These are phyloP conservation scores for Patellifolia procumbens DNA, from an alignment of 179 eudicot species.

Conservation along the genomic window DNA sequence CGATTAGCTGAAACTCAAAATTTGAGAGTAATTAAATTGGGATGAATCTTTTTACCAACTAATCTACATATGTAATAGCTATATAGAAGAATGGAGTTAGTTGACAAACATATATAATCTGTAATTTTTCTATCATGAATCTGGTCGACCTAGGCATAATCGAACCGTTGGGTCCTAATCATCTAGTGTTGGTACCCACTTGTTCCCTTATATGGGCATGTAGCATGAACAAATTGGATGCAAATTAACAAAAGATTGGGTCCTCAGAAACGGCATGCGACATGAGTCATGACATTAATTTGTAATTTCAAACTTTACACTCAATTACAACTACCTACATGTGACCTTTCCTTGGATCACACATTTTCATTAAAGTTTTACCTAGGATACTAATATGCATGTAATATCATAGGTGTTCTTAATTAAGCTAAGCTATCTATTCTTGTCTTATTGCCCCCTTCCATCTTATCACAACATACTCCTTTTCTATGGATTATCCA, in stretches of 20 bases:
- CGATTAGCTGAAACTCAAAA: too few species aligned
- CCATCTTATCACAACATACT: too few species aligned
- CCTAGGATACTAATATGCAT: background rate
- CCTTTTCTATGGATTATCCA: too few species aligned
- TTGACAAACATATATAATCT: too few species aligned
- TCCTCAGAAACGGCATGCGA: background rate
- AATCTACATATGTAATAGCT: too few species aligned
- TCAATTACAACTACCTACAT: slow-evolving; percentile 1
- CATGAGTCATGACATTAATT: background rate
- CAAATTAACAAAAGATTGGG: background rate
- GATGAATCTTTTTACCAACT: too few species aligned
- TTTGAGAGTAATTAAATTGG: too few species aligned
- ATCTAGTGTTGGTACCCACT: slow-evolving; percentile 5
- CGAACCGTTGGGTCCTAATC: background rate
- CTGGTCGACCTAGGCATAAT: background rate
- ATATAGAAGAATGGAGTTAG: too few species aligned
- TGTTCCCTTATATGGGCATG: background rate
- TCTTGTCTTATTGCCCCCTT: too few species aligned
- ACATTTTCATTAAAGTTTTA: background rate
- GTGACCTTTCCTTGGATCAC: slow-evolving; percentile 24
- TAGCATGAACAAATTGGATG: background rate
- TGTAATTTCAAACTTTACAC: background rate
- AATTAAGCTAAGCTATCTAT: too few species aligned
- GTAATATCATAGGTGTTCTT: too few species aligned
- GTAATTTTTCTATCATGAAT: background rate